Evolutionary conservation across 176 grass and related monocot genomes (phyloP).

Genomic region (Phoenix dactylifera): DNA sequence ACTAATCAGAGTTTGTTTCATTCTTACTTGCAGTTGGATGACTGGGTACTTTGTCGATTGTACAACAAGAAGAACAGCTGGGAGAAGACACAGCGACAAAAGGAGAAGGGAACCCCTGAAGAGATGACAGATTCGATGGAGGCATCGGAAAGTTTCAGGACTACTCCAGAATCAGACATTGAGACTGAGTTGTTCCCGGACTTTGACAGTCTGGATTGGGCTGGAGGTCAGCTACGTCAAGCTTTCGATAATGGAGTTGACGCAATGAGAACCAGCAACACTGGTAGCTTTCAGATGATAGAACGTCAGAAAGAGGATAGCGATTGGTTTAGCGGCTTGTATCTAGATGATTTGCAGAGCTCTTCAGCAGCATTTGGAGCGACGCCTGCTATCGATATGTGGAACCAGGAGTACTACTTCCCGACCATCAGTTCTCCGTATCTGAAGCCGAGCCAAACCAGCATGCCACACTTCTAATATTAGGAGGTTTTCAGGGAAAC

Average conservation of each 20-base stretch:
- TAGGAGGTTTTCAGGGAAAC: not conserved
- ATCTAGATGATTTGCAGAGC: slow-evolving; percentile 4
- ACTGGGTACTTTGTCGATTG: slow-evolving; percentile 15
- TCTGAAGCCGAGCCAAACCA: not conserved
- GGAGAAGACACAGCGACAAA: not conserved
- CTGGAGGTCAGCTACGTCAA: no score
- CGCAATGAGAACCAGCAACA: not conserved
- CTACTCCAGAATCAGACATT: slow-evolving; percentile 1
- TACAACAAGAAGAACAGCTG: slow-evolving; percentile 13
- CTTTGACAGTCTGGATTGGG: not conserved
- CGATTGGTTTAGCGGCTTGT: not conserved
- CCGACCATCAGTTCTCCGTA: no score
- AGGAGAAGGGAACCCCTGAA: not conserved
- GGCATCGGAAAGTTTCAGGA: slow-evolving; percentile 1
- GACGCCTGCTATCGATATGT: not conserved
- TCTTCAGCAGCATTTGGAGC: not conserved
- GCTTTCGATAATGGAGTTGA: not conserved
- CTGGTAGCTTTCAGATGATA: not conserved
- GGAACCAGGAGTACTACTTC: slow-evolving; percentile 4
- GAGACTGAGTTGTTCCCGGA: not conserved
- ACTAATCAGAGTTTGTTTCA: not conserved
- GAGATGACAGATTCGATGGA: not conserved
- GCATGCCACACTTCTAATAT: not conserved
- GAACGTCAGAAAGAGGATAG: not conserved
- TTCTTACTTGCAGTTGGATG: slow-evolving; percentile 1